Base-by-base conservation (phyloP, 768 basidiomycete species). In the Lactifluus hygrophoroides region DNA sequence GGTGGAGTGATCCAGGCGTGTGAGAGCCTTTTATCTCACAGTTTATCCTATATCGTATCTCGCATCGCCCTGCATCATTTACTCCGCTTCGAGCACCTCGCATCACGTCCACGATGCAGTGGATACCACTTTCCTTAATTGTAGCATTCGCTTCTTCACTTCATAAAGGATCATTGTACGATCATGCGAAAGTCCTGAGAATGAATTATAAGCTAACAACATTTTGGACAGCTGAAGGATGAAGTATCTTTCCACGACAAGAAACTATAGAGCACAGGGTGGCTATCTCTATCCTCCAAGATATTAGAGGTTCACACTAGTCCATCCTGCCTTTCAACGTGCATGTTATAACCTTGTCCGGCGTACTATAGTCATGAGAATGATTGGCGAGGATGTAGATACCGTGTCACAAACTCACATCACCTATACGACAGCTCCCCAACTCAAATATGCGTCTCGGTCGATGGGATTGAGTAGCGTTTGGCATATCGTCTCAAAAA, bases 401-500 rank as follows among this genome's bases (percentile, higher is more conserved):
- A 38, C 42, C 28, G 43, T 49, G 37, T 35, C 13, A 17, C n/a
- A n/a, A 35, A 75, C 91, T 79, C 71, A 95, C 94, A 99, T 89
- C 56, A 99, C 77, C 77, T 97, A 90, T 38, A 99, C 96, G 54
- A 96, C 73, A 37, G 86, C 92, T 42, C 96, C 96, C 94, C 93
- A 97, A 59, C 96, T 96, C 55, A 93, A 96, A 71, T 83, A 91
- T 21, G 95, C 94, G 73, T 98, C 96, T 48, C 96, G 81, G 69
- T 99, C 96, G 34, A 97, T 86, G 5, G 93, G 89, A 67, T 94
- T 98, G 72, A 98, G 72, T 59, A 99, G 73, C 6, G 94, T 94
- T 72, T 99, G 96, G 28, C 91, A 92, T 67, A 97, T 94, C 2
- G 96, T 98, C 77, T 99, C 96, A 68, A 99, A 99, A 46, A 99